Evolutionary conservation across 139 green algal species (phyloP), one percentile per base, ranked within the genome.

Genomic region (Chlorella sorokiniana): DNA sequence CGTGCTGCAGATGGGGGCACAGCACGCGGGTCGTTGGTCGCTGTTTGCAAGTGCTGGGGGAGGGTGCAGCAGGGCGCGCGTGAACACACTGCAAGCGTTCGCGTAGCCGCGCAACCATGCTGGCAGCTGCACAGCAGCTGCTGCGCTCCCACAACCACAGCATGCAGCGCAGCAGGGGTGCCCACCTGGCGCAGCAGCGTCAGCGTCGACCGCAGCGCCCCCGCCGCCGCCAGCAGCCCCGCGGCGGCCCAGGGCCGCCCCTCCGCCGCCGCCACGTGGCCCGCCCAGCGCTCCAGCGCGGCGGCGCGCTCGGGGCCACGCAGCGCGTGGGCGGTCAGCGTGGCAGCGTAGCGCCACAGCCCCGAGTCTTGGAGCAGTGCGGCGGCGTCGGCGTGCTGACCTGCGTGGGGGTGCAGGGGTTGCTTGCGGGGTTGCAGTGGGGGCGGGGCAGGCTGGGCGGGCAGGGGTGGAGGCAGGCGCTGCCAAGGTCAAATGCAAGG

Each of bases 311-410:
- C 86, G 0, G 59, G 33, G 33, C 78, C 74, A 64, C 77, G 52
- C 22, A 97, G 87, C 4, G 68, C 69, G 63, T 83, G 63, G 3
- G 92, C 90, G 18, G 73, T 81, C 40, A 97, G 90, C 16, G 71
- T 84, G 40, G 94, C 85, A 9, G 92, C 93, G 59, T 91, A 88
- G 6, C 82, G 85, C 94, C 94, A 97, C 71, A 96, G 81, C 18
- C 89, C 89, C 8, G 78, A 85, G 56, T 97, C 93, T 77, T 96
- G 93, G 52, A 91, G 87, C 31, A 86, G 64, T 7, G 33, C 42
- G 20, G 89, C 85, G 7, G 89, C 92, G 69, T 94, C 91, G 4
- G 68, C 64, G 0, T 86, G 77, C 79, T 94, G 79, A 0, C 89
- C 89, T 87, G 85, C 68, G 83, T 2, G 37, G 33, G 25, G n/a